These are phyloP conservation scores for Chaetomium cochliodes DNA, from an alignment of 495 filamentous ascomycete species.

Conservation along the genomic window DNA sequence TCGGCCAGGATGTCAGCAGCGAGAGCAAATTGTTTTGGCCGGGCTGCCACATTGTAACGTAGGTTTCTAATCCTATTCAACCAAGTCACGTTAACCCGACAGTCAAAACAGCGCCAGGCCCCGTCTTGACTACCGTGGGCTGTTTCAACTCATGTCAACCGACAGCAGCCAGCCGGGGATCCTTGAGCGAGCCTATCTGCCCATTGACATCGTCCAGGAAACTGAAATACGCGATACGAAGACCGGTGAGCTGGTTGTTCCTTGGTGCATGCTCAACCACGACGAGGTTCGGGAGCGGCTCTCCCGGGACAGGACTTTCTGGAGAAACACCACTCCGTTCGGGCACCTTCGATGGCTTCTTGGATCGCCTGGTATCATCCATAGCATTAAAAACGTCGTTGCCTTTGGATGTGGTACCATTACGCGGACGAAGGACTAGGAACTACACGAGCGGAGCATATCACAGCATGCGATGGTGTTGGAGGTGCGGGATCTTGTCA, in stretches of 20 bases:
- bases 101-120: not conserved
- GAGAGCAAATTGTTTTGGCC: not conserved
- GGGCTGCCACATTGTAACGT: not conserved
- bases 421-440: not conserved
- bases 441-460: not conserved
- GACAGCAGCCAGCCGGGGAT: not conserved
- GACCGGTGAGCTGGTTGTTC: not conserved
- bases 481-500: not conserved
- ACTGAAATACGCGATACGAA: not conserved
- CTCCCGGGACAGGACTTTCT: not conserved
- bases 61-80: not conserved
- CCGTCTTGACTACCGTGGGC: not conserved
- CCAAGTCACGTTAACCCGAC: not conserved
- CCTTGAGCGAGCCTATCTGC: not conserved
- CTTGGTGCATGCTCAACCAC: not conserved
- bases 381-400: conserved; percentile 1
- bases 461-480: not conserved
- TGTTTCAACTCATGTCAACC: not conserved
- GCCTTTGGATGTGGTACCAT: conserved; percentile 1
- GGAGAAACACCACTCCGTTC: not conserved
- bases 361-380: not conserved
- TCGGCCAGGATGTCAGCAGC: not conserved
- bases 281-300: not conserved
- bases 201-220: not conserved
- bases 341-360: not conserved